Base-by-base conservation (phyloP, 441 rosid species). In the Dalechampia spathulata region DNA sequence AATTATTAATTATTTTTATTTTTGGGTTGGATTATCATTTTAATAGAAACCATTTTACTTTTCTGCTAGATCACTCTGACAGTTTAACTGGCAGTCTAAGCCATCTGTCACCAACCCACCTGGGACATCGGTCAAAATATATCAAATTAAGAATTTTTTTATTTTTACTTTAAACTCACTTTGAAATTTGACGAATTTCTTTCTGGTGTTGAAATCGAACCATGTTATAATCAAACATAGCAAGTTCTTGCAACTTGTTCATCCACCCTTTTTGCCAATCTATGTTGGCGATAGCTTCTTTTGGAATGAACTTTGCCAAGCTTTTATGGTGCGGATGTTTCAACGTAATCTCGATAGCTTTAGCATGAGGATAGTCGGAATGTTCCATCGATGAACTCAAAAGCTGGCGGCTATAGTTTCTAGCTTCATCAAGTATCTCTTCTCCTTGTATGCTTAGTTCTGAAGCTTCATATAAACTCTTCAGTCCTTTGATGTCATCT, bases 381-480 rank as follows among this genome's bases (percentile, higher is more conserved):
- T 52, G 17, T 4, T 16, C 22, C 34, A 39, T 2, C 61, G 69
- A 55, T 58, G 61, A 66, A 1, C 36, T 39, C 26, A 83, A 74
- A 58, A 54, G 40, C 9, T 45, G 57, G 36, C 21, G 36, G 5
- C 72, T 55, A 6, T 63, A 67, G 0, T 45, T 61, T 50, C 62
- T 50, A 0, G 72, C 73, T 46, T 73, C 79, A 8, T 76, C 70
- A 23, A 74, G 76, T 23, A 52, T 49, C 17, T 62, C 66, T 69
- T 78, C 79, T 7, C 73, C 83, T 10, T 26, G 41, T 15, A 55
- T 49, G 7, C 64, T 56, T 42, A 76, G 62, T 16, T 76, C 75
- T 9, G 84, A 75, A 46, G 84, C 87, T 65, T 82, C 86, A 23
- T 64, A 75, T 56, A 81, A 49, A 45, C 54, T 70, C 51, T 75